phyloP scores from a whole-genome alignment of 1,284 basidiomycete genomes.

The Ustilago xerochloae region DNA sequence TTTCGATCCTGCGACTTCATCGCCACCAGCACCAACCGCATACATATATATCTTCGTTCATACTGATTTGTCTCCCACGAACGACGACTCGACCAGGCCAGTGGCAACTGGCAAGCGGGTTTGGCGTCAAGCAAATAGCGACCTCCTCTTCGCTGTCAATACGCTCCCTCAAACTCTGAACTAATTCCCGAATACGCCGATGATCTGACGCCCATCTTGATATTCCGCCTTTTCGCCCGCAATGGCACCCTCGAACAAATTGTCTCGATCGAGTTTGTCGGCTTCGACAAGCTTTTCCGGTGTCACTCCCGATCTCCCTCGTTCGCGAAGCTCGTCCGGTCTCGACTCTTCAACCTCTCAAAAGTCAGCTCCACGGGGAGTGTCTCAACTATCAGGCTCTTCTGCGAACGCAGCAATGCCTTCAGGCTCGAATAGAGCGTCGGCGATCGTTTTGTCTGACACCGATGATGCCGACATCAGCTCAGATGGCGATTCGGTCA shows the following conservation, averaged over 20 bases:
- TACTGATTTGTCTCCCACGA: too few species aligned
- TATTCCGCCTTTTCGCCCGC: not conserved
- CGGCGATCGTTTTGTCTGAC: constrained; percentile 22
- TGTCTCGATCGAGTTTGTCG: constrained; percentile 4
- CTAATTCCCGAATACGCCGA: not conserved
- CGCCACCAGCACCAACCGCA: not conserved
- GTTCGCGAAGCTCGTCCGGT: not conserved
- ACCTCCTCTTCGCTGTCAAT: too few species aligned
- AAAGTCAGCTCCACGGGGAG: too few species aligned
- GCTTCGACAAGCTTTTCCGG: constrained; percentile 8
- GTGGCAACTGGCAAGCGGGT: too few species aligned
- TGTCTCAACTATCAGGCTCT: too few species aligned
- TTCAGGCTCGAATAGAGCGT: not conserved
- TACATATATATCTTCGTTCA: not conserved
- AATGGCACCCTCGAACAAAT: constrained; percentile 15
- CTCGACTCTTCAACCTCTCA: not conserved
- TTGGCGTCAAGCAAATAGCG: too few species aligned
- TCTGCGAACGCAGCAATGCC: not conserved
- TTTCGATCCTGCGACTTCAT: not conserved
- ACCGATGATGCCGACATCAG: constrained; percentile 16
- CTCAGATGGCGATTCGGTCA: not conserved
- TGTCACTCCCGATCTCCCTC: not conserved
- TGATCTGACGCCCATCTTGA: not conserved
- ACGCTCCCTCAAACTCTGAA: not conserved
- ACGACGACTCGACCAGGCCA: too few species aligned